Evolutionary conservation across 1,284 basidiomycete species (phyloP).

Genomic region (Cutaneotrichosporon cyanovorans): DNA sequence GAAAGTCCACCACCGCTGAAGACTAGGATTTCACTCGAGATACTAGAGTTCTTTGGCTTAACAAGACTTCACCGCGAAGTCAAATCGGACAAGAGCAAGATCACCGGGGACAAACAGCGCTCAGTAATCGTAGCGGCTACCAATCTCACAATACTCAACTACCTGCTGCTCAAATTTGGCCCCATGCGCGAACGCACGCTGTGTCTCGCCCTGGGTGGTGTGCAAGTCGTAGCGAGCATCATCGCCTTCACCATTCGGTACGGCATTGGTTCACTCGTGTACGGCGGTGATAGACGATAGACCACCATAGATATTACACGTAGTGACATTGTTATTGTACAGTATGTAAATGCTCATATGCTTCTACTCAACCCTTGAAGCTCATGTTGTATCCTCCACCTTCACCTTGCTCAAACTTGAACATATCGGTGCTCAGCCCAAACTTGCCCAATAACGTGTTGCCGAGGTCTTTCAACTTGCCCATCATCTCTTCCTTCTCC

Average conservation of each 20-base stretch:
- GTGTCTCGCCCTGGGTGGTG: conserved; percentile 60
- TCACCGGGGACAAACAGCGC: no score
- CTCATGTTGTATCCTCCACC: conserved; percentile 91
- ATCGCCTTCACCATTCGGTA: conserved; percentile 78
- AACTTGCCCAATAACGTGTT: conserved; percentile 86
- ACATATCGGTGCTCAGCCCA: conserved; percentile 83
- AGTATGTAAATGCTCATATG: not conserved
- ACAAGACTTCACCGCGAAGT: conserved; percentile 55
- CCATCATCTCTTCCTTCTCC: conserved; percentile 88
- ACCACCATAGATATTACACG: not conserved
- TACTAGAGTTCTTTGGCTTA: conserved; percentile 58
- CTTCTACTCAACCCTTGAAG: conserved; percentile 50
- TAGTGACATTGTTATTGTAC: conserved; percentile 1
- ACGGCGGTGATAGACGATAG: conserved; percentile 76
- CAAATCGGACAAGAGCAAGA: not conserved
- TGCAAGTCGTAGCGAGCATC: conserved; percentile 68
- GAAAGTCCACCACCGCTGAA: conserved; percentile 50
- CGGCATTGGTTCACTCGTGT: conserved; percentile 74
- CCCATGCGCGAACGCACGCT: conserved; percentile 72
- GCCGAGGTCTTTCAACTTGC: conserved; percentile 85
- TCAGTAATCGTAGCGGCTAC: conserved; percentile 58
- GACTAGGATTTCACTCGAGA: conserved; percentile 53
- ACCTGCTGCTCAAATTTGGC: conserved; percentile 67
- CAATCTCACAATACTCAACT: conserved; percentile 82
- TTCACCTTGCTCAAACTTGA: conserved; percentile 85